These are phyloP conservation scores for Prunus mira DNA, from an alignment of 306 rosid genomes.

Conservation along the genomic window DNA sequence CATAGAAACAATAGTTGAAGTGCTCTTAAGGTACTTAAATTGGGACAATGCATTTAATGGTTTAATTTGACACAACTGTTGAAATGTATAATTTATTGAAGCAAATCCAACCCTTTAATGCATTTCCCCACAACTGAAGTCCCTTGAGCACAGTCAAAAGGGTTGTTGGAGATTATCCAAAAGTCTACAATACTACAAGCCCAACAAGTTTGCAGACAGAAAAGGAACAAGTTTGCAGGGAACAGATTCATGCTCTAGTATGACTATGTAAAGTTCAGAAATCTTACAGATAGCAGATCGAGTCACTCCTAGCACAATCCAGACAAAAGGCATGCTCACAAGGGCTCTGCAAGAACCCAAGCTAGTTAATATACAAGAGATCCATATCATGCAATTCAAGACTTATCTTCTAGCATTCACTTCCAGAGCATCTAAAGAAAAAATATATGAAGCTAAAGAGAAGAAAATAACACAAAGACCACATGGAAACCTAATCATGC, in stretches of 20 bases:
- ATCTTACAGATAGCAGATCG: conserved; percentile 89
- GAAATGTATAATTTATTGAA: background rate
- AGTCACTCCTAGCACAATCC: conserved; percentile 96
- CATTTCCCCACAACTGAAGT: background rate
- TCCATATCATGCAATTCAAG: conserved; percentile 14
- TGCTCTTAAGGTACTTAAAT: too few relatives aligned
- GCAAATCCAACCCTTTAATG: background rate
- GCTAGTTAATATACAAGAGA: conserved; percentile 16
- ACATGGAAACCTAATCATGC: background rate
- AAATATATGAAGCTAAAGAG: background rate
- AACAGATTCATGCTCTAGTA: background rate
- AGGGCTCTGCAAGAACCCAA: conserved; percentile 78
- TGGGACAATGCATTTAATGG: too few relatives aligned
- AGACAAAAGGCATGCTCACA: conserved; percentile 97
- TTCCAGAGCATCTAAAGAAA: background rate
- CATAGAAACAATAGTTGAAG: too few relatives aligned
- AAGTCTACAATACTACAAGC: background rate
- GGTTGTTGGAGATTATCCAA: background rate
- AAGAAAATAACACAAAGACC: background rate
- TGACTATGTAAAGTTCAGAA: conserved; percentile 4
- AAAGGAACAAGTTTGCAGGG: background rate
- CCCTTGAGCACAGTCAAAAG: background rate
- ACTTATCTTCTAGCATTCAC: conserved; percentile 11
- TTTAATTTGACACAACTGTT: too few relatives aligned
- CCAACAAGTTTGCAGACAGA: background rate